phyloP scores from a whole-genome alignment of 139 green algal genomes.

The Pleodorina starrii region DNA sequence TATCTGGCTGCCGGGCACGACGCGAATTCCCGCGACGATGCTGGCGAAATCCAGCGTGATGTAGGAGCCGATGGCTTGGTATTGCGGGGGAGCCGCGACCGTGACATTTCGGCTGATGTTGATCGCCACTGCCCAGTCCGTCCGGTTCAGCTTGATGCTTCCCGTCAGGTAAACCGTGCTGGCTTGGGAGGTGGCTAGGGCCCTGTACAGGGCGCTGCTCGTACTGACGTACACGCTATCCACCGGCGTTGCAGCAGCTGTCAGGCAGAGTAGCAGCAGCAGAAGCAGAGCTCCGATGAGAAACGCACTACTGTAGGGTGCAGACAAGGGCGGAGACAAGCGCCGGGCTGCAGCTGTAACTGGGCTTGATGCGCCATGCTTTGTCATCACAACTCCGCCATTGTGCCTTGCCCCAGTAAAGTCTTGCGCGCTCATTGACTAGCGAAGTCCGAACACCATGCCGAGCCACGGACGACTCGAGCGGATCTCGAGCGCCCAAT shows the following conservation, averaged over 20 bases:
- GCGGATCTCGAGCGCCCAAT: not conserved
- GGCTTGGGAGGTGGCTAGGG: not conserved
- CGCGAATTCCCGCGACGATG: not conserved
- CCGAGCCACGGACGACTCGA: slow-evolving; percentile 2
- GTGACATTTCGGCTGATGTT: slow-evolving; percentile 3
- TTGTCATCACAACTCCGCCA: not conserved
- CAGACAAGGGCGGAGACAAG: not conserved
- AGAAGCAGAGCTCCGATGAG: not conserved
- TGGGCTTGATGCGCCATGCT: not conserved
- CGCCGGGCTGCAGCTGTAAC: not conserved
- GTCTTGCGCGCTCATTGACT: not conserved
- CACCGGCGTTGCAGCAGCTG: not conserved
- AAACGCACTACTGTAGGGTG: not conserved
- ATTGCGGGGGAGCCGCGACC: not conserved
- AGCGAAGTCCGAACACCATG: not conserved
- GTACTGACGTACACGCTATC: not conserved
- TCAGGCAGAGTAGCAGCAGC: no score
- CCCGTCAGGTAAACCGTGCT: not conserved
- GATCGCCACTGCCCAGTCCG: not conserved
- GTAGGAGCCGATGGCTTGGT: not conserved
- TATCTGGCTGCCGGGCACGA: not conserved
- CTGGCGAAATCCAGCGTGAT: not conserved
- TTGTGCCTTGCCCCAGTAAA: not conserved
- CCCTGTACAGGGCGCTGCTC: slow-evolving; percentile 14
- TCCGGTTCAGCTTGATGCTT: not conserved